Conservation (phyloP, 2,329 filamentous ascomycete species). For the Aspergillus sp. region DNA sequence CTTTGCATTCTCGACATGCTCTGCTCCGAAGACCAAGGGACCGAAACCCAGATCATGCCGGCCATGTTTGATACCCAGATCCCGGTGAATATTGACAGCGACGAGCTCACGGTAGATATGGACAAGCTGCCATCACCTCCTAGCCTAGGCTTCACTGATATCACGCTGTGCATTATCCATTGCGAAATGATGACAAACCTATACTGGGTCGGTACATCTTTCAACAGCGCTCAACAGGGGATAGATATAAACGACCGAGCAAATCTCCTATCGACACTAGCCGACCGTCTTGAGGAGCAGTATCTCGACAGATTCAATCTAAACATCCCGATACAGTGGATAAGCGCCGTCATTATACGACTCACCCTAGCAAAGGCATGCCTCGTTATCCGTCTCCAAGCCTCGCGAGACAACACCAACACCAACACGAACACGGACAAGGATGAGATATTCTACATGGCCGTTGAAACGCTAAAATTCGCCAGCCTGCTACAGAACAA, state of each 20-base stretch:
- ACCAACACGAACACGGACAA: background rate
- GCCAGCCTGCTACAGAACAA: conserved; percentile 62
- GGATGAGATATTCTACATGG: background rate
- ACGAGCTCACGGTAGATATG: conserved; percentile 20
- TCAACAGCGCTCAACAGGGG: background rate
- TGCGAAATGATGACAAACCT: background rate
- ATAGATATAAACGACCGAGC: background rate
- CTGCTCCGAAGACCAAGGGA: conserved; percentile 27
- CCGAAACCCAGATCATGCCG: conserved; percentile 24
- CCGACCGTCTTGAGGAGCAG: conserved; percentile 17
- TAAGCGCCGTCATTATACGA: conserved; percentile 60
- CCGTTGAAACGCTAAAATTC: conserved; percentile 64
- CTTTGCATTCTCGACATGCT: conserved; percentile 29
- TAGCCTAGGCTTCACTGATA: conserved; percentile 22
- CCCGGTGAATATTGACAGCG: conserved; percentile 26
- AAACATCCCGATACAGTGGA: conserved; percentile 55
- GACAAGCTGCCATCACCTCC: conserved; percentile 1
- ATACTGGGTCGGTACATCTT: background rate
- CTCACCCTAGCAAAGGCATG: conserved; percentile 71
- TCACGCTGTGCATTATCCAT: conserved; percentile 1
- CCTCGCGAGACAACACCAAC: background rate
- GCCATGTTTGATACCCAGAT: conserved; percentile 24
- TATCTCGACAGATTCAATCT: conserved; percentile 37
- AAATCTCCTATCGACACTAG: background rate
- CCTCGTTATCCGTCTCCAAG: conserved; percentile 37